Evolutionary conservation across 1,284 basidiomycete genomes (phyloP), one percentile per base, ranked within the genome.

Genomic region (Marasmius sp.): DNA sequence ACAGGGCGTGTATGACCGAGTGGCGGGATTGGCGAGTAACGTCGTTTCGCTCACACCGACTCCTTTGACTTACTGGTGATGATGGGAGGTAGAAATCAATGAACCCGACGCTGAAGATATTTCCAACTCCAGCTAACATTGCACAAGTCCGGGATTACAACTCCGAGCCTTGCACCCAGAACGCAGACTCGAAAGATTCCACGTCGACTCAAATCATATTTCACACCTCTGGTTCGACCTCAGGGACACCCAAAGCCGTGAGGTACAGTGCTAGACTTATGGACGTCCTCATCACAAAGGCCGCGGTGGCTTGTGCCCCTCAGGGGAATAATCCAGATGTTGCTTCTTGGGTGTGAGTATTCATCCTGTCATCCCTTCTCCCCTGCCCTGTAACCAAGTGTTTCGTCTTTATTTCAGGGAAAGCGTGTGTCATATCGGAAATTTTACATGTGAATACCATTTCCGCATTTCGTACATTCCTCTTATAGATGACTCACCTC

Each of bases 151-250:
- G 5, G 27, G 27, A 27, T 27, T 27, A 27, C 27, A 5, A 5
- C 27, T 27, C 27, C 27, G 5, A 2, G 27, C 27, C 27, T 27
- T 5, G 64, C 34, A 56, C 68, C 3, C 65, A 65, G 6, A 36
- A 57, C 0, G 66, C 63, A 2, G 49, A 59, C 14, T 61, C 60
- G 2, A 63, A 67, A 14, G 72, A 75, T 34, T 5, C 27, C 27
- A 27, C 27, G 27, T 27, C 27, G 5, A 61, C 68, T 12, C 71
- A 68, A 3, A 63, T 74, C 33, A 74, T 75, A 36, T 70, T 74
- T 50, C 73, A 75, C 57, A 72, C 74, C 18, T 72, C 69, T 49
- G 73, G 74, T 9, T 72, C 73, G 1, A 73, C 73, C 1, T 68
- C 67, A 9, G 73, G 74, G 11, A 65, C 65, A 9, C 72, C 73